phyloP scores from a whole-genome alignment of 306 rosid genomes.

The Canavalia gladiata region DNA sequence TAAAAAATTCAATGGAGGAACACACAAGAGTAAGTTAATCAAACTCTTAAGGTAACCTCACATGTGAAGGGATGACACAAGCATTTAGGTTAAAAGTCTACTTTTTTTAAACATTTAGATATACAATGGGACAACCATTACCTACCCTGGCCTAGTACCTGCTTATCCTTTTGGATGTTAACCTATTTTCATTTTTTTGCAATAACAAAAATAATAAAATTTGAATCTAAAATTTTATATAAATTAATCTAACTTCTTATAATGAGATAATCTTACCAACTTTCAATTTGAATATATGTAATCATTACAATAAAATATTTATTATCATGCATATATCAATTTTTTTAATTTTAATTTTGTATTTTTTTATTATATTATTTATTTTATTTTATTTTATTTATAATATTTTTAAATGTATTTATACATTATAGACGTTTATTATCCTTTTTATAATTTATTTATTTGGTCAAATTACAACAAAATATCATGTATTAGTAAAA shows the following conservation, averaged over 20 bases:
- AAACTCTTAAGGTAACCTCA: constrained; percentile 2
- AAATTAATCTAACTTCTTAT: no score
- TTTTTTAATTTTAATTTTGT: no score
- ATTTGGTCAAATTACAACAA: neutral
- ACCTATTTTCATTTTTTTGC: neutral
- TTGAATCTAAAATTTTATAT: no score
- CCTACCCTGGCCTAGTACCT: neutral
- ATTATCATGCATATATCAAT: no score
- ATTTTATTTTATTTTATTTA: no score
- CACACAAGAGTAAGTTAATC: neutral
- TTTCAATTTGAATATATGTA: neutral
- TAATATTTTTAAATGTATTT: no score
- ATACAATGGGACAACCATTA: constrained; percentile 2
- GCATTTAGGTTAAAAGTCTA: constrained; percentile 14
- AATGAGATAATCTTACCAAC: no score
- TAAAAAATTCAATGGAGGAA: neutral
- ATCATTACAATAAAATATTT: neutral
- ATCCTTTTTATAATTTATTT: neutral
- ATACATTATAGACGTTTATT: no score
- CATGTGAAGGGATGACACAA: constrained; percentile 29
- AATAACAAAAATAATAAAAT: no score
- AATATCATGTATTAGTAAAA: no score
- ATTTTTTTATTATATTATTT: no score
- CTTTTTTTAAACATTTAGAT: neutral
- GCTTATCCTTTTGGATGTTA: neutral